A percentile compares a stretch with the other conserved stretches of the same genome.
phyloP scores from a whole-genome alignment of 1,284 basidiomycete species.

The Cryptococcus hybrid region DNA sequence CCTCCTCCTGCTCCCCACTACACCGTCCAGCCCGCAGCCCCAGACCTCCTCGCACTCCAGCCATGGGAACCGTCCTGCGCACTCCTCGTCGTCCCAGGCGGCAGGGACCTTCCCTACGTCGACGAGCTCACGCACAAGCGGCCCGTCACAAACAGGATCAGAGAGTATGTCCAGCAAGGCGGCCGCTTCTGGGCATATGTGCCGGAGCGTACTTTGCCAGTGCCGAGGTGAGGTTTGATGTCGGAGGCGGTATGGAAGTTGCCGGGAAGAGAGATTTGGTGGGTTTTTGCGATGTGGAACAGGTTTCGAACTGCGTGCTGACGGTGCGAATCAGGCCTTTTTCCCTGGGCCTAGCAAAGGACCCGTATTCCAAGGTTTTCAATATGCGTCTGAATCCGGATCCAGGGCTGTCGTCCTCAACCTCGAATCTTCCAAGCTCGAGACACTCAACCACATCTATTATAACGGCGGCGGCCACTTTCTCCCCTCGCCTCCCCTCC shows the following conservation, averaged over 20 bases:
- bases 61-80: conserved; percentile 76
- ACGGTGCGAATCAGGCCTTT: conserved; percentile 44
- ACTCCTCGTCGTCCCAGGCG: conserved; percentile 71
- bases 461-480: conserved; percentile 61
- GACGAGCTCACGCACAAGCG: conserved; percentile 51
- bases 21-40: conserved; percentile 67
- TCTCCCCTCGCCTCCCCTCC: conserved; percentile 40
- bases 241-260: conserved; percentile 55
- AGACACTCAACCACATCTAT: conserved; percentile 50
- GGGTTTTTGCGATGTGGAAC: conserved; percentile 1
- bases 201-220: conserved; percentile 61
- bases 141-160: conserved; percentile 55
- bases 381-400: conserved; percentile 55
- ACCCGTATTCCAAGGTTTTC: conserved; percentile 59
- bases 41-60: conserved; percentile 59
- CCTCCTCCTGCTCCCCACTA: conserved; percentile 65
- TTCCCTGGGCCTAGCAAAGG: conserved; percentile 58
- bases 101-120: conserved; percentile 56
- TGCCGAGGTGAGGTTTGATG: conserved; percentile 54
- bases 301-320: too few relatives aligned
- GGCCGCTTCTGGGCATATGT: conserved; percentile 69
- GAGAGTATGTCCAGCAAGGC: conserved; percentile 64
- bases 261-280: conserved; percentile 55
- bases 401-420: conserved; percentile 47
- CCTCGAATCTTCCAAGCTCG: conserved; percentile 28